Base-by-base conservation (phyloP, 2,329 filamentous ascomycete genomes). In the Bipolaris sorokiniana region DNA sequence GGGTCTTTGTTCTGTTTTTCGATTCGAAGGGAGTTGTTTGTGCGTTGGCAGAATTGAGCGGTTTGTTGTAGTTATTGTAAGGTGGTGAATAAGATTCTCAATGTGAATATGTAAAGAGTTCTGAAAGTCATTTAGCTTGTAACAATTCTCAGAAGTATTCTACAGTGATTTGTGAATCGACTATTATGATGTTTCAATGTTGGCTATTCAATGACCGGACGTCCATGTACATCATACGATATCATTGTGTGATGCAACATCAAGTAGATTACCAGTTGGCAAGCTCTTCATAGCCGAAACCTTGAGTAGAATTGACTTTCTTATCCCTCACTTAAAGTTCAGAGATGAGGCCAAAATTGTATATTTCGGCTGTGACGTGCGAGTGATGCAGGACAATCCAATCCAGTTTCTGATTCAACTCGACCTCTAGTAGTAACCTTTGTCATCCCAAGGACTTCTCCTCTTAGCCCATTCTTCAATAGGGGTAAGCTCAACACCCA, bases 401-500 rank as follows among this genome's bases (percentile, higher is more conserved):
- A n/a, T 46, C 6, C 20, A 16, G 7, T 26, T 26, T 23, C 20
- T 16, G 7, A 26, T 4, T 20, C 16, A 15, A n/a, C 7, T 44
- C 20, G 10, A 41, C 31, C 1, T 34, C 34, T 49, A 61, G 26
- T 56, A 63, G 22, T 55, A 59, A 13, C 61, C 61, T n/a, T 61
- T 61, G n/a, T 63, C 61, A n/a, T 61, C 40, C 61, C 61, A 63
- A n/a, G 59, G 58, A 34, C 48, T 66, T 34, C 68, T 56, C 48
- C 48, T 70, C 48, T 65, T 69, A 1, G 71, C 75, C 76, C 75
- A 78, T 22, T 75, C 71, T 51, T 77, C 76, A 54, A 78, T 74
- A 5, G 66, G 58, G 11, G 74, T 75, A 38, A 78, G 48, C 15
- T 59, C 48, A 0, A 74, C 66, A 6, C 71, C 69, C 48, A 78